Percentiles rank a stretch among this genome's conserved stretches.
Evolutionary conservation across 257 asterid species (phyloP).

Genomic region (Leonotis leonurus): DNA sequence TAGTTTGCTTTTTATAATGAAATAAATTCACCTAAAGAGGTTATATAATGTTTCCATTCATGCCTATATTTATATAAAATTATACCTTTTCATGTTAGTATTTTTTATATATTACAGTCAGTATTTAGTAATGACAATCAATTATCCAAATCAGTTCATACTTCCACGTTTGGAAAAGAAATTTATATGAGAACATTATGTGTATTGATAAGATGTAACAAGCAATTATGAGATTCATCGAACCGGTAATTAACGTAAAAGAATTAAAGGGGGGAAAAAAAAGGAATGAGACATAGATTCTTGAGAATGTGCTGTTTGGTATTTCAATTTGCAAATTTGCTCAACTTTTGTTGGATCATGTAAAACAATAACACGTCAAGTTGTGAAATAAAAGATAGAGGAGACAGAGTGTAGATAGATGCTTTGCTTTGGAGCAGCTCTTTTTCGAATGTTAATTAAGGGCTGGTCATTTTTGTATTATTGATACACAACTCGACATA

Average conservation of each 20-base stretch:
- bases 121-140: too few relatives aligned
- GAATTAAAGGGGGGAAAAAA: background rate
- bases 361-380: constrained; percentile 18
- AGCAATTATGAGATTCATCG: background rate
- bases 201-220: too few relatives aligned
- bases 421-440: constrained; percentile 21
- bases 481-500: background rate
- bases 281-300: constrained; percentile 20
- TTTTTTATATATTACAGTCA: too few relatives aligned
- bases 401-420: constrained; percentile 32
- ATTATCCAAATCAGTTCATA: too few relatives aligned
- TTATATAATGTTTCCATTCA: too few relatives aligned
- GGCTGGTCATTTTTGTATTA: constrained; percentile 14
- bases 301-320: constrained; percentile 14
- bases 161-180: too few relatives aligned
- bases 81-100: too few relatives aligned
- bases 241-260: background rate
- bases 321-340: background rate
- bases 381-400: background rate
- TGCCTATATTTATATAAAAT: too few relatives aligned
- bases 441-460: constrained; percentile 22
- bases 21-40: too few relatives aligned
- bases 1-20: too few relatives aligned
- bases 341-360: background rate
- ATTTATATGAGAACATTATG: too few relatives aligned